These are phyloP conservation scores for Aspergillus brasiliensis DNA, from an alignment of 2,329 filamentous ascomycete genomes.

Conservation along the genomic window DNA sequence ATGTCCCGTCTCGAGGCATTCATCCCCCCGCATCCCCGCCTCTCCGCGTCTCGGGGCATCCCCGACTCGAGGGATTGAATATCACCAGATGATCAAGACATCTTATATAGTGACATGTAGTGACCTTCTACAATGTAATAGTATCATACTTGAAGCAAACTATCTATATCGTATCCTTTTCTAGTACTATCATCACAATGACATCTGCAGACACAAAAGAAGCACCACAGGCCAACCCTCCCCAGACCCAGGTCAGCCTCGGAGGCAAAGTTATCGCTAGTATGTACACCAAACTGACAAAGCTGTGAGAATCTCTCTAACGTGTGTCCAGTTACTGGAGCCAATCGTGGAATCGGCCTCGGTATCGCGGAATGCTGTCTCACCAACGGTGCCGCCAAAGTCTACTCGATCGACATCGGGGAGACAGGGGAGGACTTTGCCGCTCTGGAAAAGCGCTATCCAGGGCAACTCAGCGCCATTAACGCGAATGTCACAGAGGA, in stretches of 20 bases:
- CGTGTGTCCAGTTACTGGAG: constrained; percentile 35
- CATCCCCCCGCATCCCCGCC: too few relatives aligned
- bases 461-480: constrained; percentile 44
- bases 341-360: constrained; percentile 47
- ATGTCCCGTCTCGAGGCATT: too few relatives aligned
- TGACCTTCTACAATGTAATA: too few relatives aligned
- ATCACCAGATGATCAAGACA: too few relatives aligned
- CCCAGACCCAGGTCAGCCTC: constrained; percentile 33
- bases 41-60: too few relatives aligned
- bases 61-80: too few relatives aligned
- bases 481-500: constrained; percentile 53
- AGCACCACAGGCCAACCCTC: background rate
- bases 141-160: too few relatives aligned
- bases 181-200: too few relatives aligned
- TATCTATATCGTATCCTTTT: too few relatives aligned
- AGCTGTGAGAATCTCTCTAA: background rate
- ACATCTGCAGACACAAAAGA: background rate
- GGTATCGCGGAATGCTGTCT: constrained; percentile 53
- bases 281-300: constrained; percentile 13
- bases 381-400: constrained; percentile 44
- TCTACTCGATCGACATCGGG: constrained; percentile 53
- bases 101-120: too few relatives aligned
- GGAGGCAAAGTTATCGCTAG: constrained; percentile 38
- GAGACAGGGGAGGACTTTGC: constrained; percentile 24
- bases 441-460: constrained; percentile 35